Conservation (phyloP, 352 stramenopile species). For the Phytophthora cryptogea region DNA sequence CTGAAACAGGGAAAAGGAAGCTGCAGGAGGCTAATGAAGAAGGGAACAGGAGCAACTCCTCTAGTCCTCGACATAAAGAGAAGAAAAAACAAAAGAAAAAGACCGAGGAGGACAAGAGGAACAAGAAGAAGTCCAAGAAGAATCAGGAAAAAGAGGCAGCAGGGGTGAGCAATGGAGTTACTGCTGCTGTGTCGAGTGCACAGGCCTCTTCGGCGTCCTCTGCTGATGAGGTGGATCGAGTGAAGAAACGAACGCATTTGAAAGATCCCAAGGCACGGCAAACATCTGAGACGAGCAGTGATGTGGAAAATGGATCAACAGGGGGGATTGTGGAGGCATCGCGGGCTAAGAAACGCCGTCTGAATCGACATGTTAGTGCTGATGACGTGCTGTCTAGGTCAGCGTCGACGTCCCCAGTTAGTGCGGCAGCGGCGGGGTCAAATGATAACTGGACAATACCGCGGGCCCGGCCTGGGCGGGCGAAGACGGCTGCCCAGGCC, state of each 20-base stretch:
- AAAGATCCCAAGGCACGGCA: not conserved
- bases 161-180: not conserved
- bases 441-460: slow-evolving; percentile 25
- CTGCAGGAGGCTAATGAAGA: not conserved
- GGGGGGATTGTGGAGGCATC: not conserved
- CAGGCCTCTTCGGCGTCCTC: slow-evolving; percentile 7
- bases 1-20: slow-evolving; percentile 1
- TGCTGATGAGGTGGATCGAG: slow-evolving; percentile 5
- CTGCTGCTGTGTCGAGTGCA: slow-evolving; percentile 4
- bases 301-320: slow-evolving; percentile 7
- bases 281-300: slow-evolving; percentile 9
- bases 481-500: slow-evolving; percentile 34
- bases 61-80: slow-evolving; percentile 16
- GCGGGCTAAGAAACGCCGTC: slow-evolving; percentile 27
- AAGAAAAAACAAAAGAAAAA: slow-evolving; percentile 14
- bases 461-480: slow-evolving; percentile 11
- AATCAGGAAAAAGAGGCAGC: slow-evolving; percentile 17
- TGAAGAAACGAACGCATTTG: slow-evolving; percentile 9
- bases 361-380: slow-evolving; percentile 19
- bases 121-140: slow-evolving; percentile 22
- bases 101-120: slow-evolving; percentile 2
- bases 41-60: slow-evolving; percentile 1
- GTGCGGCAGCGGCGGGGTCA: not conserved
- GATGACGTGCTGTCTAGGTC: slow-evolving; percentile 22
- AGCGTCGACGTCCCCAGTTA: slow-evolving; percentile 24